Evolutionary conservation across 1,284 basidiomycete genomes (phyloP).

Genomic region (Thecaphora frezii): DNA sequence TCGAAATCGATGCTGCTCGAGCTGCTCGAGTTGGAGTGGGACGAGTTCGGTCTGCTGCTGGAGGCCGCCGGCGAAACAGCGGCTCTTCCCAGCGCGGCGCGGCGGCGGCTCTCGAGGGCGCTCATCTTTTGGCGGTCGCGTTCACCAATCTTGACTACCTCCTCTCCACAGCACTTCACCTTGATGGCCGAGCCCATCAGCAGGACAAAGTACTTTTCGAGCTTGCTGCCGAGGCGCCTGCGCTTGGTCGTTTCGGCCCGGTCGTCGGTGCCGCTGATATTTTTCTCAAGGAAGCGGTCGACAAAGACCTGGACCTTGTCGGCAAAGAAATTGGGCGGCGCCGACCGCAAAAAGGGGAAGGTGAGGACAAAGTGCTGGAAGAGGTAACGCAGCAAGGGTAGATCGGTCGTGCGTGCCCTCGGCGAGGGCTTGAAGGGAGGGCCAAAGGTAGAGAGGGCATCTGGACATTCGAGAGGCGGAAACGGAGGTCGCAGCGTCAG

Average conservation of each 20-base stretch:
- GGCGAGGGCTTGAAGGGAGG: conserved; percentile 53
- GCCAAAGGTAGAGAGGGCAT: conserved; percentile 54
- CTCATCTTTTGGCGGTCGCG: conserved; percentile 40
- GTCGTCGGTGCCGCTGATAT: conserved; percentile 48
- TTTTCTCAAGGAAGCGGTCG: conserved; percentile 50
- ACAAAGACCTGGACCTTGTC: conserved; percentile 57
- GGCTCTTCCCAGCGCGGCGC: conserved; percentile 30
- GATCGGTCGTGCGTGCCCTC: conserved; percentile 26
- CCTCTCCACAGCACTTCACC: conserved; percentile 40
- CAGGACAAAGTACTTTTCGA: conserved; percentile 43
- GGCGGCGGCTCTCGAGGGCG: conserved; percentile 39
- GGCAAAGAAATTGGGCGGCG: conserved; percentile 55
- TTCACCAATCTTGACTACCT: conserved; percentile 51
- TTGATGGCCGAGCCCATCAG: conserved; percentile 50
- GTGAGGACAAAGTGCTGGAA: conserved; percentile 57
- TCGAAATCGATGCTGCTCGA: conserved; percentile 26
- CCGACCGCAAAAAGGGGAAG: conserved; percentile 54
- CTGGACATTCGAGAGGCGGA: too few species aligned
- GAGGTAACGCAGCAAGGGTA: conserved; percentile 54
- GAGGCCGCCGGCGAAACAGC: conserved; percentile 3
- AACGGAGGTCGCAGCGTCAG: background rate
- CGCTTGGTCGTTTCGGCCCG: conserved; percentile 45
- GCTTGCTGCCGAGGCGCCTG: conserved; percentile 32
- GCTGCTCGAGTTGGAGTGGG: background rate
- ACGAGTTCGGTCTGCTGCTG: background rate